Evolutionary conservation across 179 eudicot genomes (phyloP), one percentile per base, ranked within the genome.

Genomic region (Silene vulgaris): DNA sequence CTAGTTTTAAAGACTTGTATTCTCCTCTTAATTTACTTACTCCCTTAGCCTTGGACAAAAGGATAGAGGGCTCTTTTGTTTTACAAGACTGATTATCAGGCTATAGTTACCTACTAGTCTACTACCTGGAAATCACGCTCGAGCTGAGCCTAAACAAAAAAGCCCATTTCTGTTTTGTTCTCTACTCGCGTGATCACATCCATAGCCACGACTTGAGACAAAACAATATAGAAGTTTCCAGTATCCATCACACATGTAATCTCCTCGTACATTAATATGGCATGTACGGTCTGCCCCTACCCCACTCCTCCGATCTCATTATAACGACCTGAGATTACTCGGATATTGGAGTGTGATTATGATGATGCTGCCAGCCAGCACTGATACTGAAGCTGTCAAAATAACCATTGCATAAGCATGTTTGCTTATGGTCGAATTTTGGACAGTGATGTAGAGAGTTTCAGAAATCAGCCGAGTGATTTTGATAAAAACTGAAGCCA

Each of bases 21-120:
- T 85, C 93, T 75, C 91, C 91, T 14, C 84, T 89, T 63, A 89
- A 82, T 80, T 81, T 89, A 48, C 83, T 90, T 67, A 85, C 92
- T 29, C 89, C 82, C 26, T 45, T 82, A 30, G 76, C 90, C 69
- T 68, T 86, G 73, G 93, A 88, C 69, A 90, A 89, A 82, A 82
- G 89, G 78, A 93, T 92, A 79, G 97, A 90, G 75, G 99, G 97
- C 66, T 89, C 97, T 1, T 89, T 92, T 77, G 92, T 89, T 68
- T 85, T 93, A 65, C 92, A 93, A 75, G 97, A 96, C 64, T 91
- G 84, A 86, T 65, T 76, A 26, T 16, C 74, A 30, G 45, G 59
- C 17, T 52, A 52, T 52, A 52, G 16, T 2, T 52, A 16, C 17
- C 59, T 52, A 11, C 26, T 23, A 23, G 26, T 23, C 26, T 23